Base-by-base conservation (phyloP, 441 rosid genomes). In the Francoa sonchifolia region DNA sequence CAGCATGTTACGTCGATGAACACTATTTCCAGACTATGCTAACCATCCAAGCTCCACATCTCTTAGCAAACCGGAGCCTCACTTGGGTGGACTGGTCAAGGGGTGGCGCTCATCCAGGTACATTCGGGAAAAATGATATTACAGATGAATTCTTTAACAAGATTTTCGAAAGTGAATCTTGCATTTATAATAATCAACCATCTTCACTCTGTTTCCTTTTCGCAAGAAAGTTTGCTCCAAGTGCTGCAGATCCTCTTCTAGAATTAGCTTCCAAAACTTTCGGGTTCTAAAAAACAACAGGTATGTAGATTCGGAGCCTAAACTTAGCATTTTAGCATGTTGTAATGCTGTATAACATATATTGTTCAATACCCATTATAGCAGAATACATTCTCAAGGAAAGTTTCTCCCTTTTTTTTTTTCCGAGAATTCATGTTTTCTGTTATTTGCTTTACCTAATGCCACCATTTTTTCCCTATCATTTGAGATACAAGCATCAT, bases 61-160 rank as follows among this genome's bases (percentile, higher is more conserved):
- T 69, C 47, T 48, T 85, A 59, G 98, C 89, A 0, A 85, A 89
- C 37, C 32, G 96, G 30, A 73, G 74, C 5, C 61, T 85, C 11
- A 79, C 94, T 10, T 89, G 80, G 77, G 72, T 79, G 4, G 98
- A 89, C 55, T 85, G 98, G 96, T 79, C 94, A 0, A 69, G 89
- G 31, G 96, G 96, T 0, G 94, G 98, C 1, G 81, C 98, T 36
- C 94, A 82, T 56, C 98, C 98, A 0, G 89, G 86, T 31, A 75
- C 82, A 1, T 89, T 62, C 42, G 76, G 84, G 2, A 64, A 63
- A 40, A 49, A 45, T 10, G 93, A 89, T 44, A 51, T 85, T 21
- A 73, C 53, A 0, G 68, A 69, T 43, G 62, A 35, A 13, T 77
- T 77, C 39, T 72, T 89, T 54, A 68, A 55, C 60, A 71, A 42